Evolutionary conservation across 768 basidiomycete genomes (phyloP), one percentile per base, ranked within the genome.

Genomic region (Lactifluus echinatus): DNA sequence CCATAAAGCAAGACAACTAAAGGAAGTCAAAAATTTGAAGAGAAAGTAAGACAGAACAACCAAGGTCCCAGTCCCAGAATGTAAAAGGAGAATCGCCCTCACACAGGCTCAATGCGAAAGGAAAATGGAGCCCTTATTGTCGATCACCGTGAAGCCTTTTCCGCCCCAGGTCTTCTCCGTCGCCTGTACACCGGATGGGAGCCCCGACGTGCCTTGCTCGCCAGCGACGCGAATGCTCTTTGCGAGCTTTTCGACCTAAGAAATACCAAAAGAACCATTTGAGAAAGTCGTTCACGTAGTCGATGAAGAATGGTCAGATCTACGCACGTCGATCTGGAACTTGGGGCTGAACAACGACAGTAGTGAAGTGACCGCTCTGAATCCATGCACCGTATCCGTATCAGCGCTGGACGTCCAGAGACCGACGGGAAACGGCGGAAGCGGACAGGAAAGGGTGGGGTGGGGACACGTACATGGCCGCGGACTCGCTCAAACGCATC

Each of bases 211-310:
- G 1, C 85, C 85, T 2, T 84, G 67, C 15, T 68, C 70, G 1
- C 85, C 84, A 1, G 81, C 84, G 24, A 72, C 63, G 23, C 72
- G 70, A 5, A 84, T 73, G n/a, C 79, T 76, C 63, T 75, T 80
- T 2, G 76, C 84, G 4, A 87, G 73, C 1, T 71, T 71, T 1
- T 74, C 61, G 2, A 85, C 71, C 81, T 87, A 47, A 24, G 7
- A 6, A 29, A 23, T 10, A 44, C 12, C 11, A n/a, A 28, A 2
- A 4, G n/a, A 4, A 11, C n/a, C 10, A 0, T 7, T 42, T 8
- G n/a, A 17, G 11, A 24, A 33, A 48, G 2, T 5, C 21, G 21
- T n/a, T 24, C 34, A 42, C 24, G 36, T 15, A 40, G 3, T 21
- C 29, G 1, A 17, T n/a, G n/a, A n/a, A 28, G 11, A 31, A 46